A percentile compares a stretch with the other conserved stretches of the same genome.
These are phyloP conservation scores for Sinapis alba DNA, from an alignment of 441 rosid species.

Conservation along the genomic window DNA sequence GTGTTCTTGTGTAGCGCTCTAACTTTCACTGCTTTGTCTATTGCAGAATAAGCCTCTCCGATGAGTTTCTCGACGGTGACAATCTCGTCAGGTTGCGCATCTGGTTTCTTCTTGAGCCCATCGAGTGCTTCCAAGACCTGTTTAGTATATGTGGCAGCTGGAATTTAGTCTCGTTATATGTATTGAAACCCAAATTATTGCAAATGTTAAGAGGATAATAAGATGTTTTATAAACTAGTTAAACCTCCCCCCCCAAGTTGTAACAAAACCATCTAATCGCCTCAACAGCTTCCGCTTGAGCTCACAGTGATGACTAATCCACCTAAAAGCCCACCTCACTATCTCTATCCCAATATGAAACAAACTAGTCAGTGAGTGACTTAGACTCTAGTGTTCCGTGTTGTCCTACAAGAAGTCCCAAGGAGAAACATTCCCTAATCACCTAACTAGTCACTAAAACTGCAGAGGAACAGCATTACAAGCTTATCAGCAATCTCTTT, in stretches of 20 bases:
- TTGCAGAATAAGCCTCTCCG: constrained; percentile 81
- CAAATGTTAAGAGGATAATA: not conserved
- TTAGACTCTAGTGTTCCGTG: not conserved
- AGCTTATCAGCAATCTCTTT: not conserved
- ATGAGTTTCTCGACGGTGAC: constrained; percentile 71
- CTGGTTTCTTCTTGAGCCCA: constrained; percentile 73
- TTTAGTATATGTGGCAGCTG: not conserved
- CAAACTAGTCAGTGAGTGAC: not conserved
- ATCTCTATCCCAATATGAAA: not conserved
- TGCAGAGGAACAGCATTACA: constrained; percentile 1
- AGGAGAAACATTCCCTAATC: not conserved
- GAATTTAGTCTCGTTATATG: not conserved
- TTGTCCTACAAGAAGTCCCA: not conserved
- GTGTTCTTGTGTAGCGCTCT: constrained; percentile 78
- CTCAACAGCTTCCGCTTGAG: constrained; percentile 1
- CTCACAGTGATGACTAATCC: not conserved
- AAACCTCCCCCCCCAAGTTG: not conserved
- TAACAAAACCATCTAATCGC: not conserved
- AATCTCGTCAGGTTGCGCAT: constrained; percentile 77
- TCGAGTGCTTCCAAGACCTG: constrained; percentile 84
- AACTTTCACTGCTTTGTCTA: constrained; percentile 82
- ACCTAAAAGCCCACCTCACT: not conserved
- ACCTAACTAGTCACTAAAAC: not conserved
- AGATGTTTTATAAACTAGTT: not conserved
- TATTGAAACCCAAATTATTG: not conserved